phyloP scores from a whole-genome alignment of 2,329 filamentous ascomycete genomes.

The Cladosporium sp. region DNA sequence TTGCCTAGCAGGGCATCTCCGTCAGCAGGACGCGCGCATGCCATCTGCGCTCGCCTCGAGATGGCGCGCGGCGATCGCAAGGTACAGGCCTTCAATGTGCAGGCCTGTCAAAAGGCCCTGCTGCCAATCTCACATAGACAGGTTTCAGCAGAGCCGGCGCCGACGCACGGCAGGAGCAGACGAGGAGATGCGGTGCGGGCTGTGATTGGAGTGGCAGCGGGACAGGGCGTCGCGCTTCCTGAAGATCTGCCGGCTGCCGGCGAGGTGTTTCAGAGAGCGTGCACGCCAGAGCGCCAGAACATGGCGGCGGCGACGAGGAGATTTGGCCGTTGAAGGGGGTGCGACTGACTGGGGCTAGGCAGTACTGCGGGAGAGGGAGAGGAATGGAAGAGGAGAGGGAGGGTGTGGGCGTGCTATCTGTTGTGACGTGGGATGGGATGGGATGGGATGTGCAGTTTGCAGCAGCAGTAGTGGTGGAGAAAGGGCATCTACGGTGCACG shows the following conservation, averaged over 20 bases:
- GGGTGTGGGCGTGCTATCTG: background rate
- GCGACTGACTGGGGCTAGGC: constrained; percentile 7
- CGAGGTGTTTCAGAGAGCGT: constrained; percentile 4
- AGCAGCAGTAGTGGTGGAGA: background rate
- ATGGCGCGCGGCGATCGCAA: no score
- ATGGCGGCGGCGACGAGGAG: background rate
- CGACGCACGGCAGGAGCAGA: background rate
- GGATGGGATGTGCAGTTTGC: background rate
- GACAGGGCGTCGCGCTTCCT: background rate
- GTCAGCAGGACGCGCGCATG: no score
- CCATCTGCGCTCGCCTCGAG: no score
- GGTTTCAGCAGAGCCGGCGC: constrained; percentile 5
- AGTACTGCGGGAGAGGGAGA: constrained; percentile 11
- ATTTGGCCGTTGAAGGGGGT: constrained; percentile 9
- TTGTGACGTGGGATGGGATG: background rate
- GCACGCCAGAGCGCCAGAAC: background rate
- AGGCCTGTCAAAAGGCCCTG: no score
- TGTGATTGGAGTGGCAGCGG: constrained; percentile 1
- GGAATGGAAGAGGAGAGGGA: background rate
- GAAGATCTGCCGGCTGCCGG: constrained; percentile 12
- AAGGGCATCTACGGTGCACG: no score
- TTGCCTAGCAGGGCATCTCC: no score
- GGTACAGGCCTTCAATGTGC: no score
- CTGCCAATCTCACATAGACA: background rate
- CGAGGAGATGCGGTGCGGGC: background rate